Conservation (phyloP, 2,329 filamentous ascomycete genomes). For the Penicillium sp. region DNA sequence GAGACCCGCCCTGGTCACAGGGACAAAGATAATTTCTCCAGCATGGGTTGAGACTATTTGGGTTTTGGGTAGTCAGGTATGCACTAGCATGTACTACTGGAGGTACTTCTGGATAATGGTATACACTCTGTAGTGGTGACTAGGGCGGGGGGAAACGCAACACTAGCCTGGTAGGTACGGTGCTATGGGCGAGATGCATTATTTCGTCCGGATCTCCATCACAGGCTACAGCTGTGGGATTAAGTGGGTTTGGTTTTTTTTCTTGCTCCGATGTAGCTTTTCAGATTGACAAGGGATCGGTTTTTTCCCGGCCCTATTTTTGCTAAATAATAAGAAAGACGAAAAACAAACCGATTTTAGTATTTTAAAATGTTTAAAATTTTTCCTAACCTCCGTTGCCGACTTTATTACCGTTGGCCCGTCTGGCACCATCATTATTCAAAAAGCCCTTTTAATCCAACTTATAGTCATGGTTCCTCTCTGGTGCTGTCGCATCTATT, state of each 20-base stretch:
- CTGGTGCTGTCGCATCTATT: not conserved
- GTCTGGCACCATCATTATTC: slow-evolving; percentile 6
- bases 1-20: slow-evolving; percentile 19
- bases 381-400: slow-evolving; percentile 3
- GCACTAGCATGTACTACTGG: too few species aligned
- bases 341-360: not conserved
- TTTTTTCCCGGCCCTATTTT: slow-evolving; percentile 10
- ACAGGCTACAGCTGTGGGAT: slow-evolving; percentile 9
- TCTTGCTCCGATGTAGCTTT: slow-evolving; percentile 4
- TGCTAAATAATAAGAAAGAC: slow-evolving; percentile 2
- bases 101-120: not conserved
- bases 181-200: not conserved
- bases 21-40: slow-evolving; percentile 1
- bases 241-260: slow-evolving; percentile 9
- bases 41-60: too few species aligned
- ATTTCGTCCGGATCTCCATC: too few species aligned
- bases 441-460: not conserved
- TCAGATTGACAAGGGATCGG: slow-evolving; percentile 8
- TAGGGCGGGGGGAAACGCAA: slow-evolving; percentile 2
- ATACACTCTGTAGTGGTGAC: slow-evolving; percentile 1
- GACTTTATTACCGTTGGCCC: slow-evolving; percentile 5
- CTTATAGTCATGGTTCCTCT: not conserved
- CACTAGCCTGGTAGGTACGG: not conserved
- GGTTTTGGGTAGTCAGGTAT: too few species aligned
- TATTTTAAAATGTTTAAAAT: not conserved